Evolutionary conservation across 495 filamentous ascomycete genomes (phyloP), one percentile per base, ranked within the genome.

Genomic region (Opeltia flavorubescens): DNA sequence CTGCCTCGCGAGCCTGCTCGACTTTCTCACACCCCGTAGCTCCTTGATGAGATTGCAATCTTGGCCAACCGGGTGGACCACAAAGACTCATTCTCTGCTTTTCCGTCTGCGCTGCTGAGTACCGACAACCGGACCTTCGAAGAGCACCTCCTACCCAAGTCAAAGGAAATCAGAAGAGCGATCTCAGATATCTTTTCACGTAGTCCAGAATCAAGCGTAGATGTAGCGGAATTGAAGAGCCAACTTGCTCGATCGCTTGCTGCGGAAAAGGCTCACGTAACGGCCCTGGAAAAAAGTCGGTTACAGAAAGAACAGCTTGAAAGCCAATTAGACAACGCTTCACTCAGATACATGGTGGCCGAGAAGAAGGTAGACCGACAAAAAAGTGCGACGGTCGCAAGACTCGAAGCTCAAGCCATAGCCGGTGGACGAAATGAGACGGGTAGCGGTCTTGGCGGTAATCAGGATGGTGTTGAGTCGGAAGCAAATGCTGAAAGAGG

Each of bases 291-390:
- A 48, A 76, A 80, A 44, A 68, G 86, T 2, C 69, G 79, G 27
- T 65, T 77, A 7, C 88, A 95, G 52, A 89, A 91, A 53, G 80
- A 94, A 41, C 77, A 84, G 51, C 70, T 93, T 11, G 83, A 82
- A 38, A 83, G 87, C 41, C 81, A 86, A 43, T 68, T 95, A 9
- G 86, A 94, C 50, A 76, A 71, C 44, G 89, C 91, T 3, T 89
- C 86, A 3, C 66, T 89, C 30, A 80, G 91, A 45, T 95, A 93
- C 53, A 84, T 95, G 75, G 81, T 88, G 49, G 91, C 91, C 3
- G 91, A 96, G 58, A 89, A 89, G 66, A 86, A 84, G 60, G 71
- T 95, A 13, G 91, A 98, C 60, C 78, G 91, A 28, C 77, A 80
- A 5, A 84, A 81, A 59, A 95, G 89, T 56, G 64, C 81, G 41